Evolutionary conservation across 1,139 yeast genomes (phyloP), one percentile per base, ranked within the genome.

Genomic region (Meyerozyma guilliermondii): DNA sequence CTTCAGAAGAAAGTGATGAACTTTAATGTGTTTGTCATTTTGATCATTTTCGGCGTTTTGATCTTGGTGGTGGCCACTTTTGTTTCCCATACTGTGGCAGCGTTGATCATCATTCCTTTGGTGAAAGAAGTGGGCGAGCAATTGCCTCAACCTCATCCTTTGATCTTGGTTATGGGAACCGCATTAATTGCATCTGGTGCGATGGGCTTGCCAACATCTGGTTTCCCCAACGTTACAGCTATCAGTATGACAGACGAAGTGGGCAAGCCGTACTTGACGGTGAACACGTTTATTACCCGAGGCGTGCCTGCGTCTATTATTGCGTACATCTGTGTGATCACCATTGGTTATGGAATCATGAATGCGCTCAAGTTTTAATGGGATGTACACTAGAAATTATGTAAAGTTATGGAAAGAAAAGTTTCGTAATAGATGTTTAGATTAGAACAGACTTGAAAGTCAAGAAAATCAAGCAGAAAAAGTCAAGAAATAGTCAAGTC

Each of bases 171-270:
- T 40, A 84, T 91, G 92, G 80, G 84, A 17, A 76, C 94, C 13
- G 92, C 96, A 0, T 70, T 91, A 53, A 65, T 91, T 48, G 87
- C 96, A 51, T 87, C 96, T 0, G 82, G 83, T 39, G 98, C 97
- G 3, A 91, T 91, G 97, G 97, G 95, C 9, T 72, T 91, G 46
- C 98, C 98, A 23, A 91, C 98, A 0, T 86, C 95, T 1, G 98
- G 98, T 0, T 91, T 91, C 76, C 98, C 98, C 14, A 91, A 91
- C 54, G 96, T 91, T 36, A 89, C 97, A 0, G 98, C 97, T 2
- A 87, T 91, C 45, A 87, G 95, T 46, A 80, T 88, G 81, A 79
- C 88, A 7, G 96, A 91, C 61, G 96, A 87, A 56, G 76, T 88
- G 24, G 97, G 97, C 7, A 82, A 83, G 46, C 84, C 92, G 24